Evolutionary conservation across 225 moss, liverwort and hornwort species (phyloP).

Genomic region (Pleurozium schreberi): DNA sequence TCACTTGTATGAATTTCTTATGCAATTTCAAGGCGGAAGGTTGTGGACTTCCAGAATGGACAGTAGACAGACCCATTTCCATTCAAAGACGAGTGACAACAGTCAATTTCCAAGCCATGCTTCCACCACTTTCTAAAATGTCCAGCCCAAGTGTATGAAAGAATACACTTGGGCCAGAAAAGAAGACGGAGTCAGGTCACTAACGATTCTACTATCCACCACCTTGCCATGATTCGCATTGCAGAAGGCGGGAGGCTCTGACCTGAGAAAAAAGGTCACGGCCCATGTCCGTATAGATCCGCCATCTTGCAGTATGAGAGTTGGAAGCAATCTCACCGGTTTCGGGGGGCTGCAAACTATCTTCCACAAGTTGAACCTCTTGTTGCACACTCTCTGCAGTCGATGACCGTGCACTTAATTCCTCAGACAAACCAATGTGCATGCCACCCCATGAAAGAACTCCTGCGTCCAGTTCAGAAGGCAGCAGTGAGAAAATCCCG

Average conservation of each 20-base stretch:
- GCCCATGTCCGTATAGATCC: constrained; percentile 90
- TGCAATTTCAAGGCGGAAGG: not conserved
- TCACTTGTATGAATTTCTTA: not conserved
- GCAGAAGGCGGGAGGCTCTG: not conserved
- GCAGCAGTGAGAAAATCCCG: not conserved
- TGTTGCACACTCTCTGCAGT: constrained; percentile 29
- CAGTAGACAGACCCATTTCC: not conserved
- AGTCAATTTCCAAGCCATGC: not conserved
- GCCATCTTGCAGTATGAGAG: constrained; percentile 92
- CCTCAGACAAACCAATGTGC: constrained; percentile 25
- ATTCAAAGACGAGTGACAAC: not conserved
- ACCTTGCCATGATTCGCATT: not conserved
- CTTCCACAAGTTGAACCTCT: constrained; percentile 49
- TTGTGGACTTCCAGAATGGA: not conserved
- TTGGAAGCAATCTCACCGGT: constrained; percentile 54
- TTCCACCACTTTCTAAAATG: not conserved
- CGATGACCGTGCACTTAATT: constrained; percentile 17
- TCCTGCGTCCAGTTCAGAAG: constrained; percentile 8
- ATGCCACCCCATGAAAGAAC: constrained; percentile 22
- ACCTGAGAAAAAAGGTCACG: constrained; percentile 88
- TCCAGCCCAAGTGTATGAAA: not conserved
- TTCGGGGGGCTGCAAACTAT: constrained; percentile 44
- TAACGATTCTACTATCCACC: not conserved
- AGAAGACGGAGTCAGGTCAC: not conserved
- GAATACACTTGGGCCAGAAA: not conserved